A percentile compares a stretch with the other conserved stretches of the same genome.
Conservation (phyloP, 2,329 filamentous ascomycete genomes). For the Microascus cirrosus region DNA sequence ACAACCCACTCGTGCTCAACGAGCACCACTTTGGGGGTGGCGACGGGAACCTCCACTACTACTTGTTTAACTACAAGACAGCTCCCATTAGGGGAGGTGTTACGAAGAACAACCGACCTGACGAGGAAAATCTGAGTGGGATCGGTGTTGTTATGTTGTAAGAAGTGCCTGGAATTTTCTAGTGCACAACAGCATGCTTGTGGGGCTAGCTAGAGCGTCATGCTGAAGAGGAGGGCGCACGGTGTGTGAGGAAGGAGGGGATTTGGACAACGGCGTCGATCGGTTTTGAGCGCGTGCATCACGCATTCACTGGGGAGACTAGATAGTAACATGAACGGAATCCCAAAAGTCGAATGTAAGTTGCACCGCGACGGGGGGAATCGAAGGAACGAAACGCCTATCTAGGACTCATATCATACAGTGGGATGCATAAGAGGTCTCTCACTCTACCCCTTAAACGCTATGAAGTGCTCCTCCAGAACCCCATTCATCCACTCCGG, state of each 20-base stretch:
- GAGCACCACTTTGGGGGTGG: conserved; percentile 91
- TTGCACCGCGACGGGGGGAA: not conserved
- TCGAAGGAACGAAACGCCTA: not conserved
- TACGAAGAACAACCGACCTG: conserved; percentile 65
- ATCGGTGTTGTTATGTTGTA: conserved; percentile 75
- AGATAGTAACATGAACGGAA: not conserved
- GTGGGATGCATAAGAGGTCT: not conserved
- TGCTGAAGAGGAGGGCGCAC: not conserved
- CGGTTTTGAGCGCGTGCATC: not conserved
- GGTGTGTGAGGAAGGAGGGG: not conserved
- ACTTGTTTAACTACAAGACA: conserved; percentile 93
- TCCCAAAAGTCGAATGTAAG: not conserved
- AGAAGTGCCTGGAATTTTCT: conserved; percentile 12
- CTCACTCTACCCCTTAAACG: conserved; percentile 27
- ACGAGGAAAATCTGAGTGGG: conserved; percentile 69
- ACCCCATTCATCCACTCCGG: conserved; percentile 55
- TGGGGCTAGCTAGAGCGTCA: not conserved
- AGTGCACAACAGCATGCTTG: not conserved
- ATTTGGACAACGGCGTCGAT: not conserved
- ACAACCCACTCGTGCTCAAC: conserved; percentile 88
- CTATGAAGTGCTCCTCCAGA: conserved; percentile 38
- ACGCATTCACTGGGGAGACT: not conserved
- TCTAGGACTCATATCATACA: not conserved
- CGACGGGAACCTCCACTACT: conserved; percentile 92
- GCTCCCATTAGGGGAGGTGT: conserved; percentile 79